Conservation (phyloP, 768 basidiomycete genomes). For the Dacryopinax spathularia region DNA sequence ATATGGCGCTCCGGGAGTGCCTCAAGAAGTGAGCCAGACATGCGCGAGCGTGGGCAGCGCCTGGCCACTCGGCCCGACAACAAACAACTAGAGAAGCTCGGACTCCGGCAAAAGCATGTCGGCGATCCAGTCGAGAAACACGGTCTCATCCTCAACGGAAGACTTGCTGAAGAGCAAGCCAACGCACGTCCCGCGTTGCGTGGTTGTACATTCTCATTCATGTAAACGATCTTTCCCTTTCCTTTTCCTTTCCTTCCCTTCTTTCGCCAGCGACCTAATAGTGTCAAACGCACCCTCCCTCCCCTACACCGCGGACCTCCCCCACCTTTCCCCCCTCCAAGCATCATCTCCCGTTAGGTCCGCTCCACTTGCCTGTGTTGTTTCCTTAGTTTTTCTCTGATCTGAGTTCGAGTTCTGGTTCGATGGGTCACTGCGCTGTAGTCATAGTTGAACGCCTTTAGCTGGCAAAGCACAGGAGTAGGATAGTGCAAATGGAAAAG, state of each 20-base stretch:
- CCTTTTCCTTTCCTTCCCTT: too few species aligned
- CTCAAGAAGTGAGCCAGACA: neutral
- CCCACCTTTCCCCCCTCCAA: neutral
- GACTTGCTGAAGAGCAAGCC: neutral
- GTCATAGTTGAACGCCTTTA: neutral
- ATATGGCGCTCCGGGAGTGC: conserved; percentile 9
- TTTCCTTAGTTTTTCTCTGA: neutral
- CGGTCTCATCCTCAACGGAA: conserved; percentile 1
- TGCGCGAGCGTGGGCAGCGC: neutral
- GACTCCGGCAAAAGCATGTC: neutral
- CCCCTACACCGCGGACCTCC: neutral
- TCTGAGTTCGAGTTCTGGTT: neutral
- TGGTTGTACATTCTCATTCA: neutral
- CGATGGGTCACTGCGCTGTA: neutral
- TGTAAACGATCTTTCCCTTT: neutral
- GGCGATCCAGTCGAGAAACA: neutral
- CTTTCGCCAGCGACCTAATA: neutral
- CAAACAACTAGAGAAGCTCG: neutral
- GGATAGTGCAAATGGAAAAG: too few species aligned
- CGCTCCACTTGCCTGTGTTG: neutral
- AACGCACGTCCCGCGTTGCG: neutral
- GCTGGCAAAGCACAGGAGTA: too few species aligned
- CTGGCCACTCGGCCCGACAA: neutral
- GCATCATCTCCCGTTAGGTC: neutral
- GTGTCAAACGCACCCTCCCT: too few species aligned